These are phyloP conservation scores for Hibiscus trionum DNA, from an alignment of 345 rosid genomes.

Conservation along the genomic window DNA sequence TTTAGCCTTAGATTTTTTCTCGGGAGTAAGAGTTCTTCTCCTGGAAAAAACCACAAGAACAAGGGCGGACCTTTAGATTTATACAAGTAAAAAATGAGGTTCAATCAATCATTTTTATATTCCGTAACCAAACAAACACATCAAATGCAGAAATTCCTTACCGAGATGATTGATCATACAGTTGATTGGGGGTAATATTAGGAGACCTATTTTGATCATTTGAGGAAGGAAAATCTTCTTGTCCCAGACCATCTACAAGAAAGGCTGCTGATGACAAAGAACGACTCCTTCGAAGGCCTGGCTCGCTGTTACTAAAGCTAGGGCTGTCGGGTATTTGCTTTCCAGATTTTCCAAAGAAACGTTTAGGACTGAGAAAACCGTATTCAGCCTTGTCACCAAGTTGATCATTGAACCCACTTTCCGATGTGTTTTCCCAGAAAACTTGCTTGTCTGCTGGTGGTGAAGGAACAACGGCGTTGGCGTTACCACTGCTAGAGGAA, in stretches of 20 bases:
- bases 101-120: background rate
- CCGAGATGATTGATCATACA: slow-evolving; percentile 40
- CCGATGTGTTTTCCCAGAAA: slow-evolving; percentile 32
- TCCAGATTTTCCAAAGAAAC: slow-evolving; percentile 36
- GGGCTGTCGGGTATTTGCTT: slow-evolving; percentile 40
- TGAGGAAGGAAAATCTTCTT: slow-evolving; percentile 23
- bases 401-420: slow-evolving; percentile 26
- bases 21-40: slow-evolving; percentile 39
- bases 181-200: slow-evolving; percentile 24
- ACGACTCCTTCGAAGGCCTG: slow-evolving; percentile 66
- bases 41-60: slow-evolving; percentile 21
- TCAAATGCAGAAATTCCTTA: slow-evolving; percentile 18
- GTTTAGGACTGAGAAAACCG: slow-evolving; percentile 28
- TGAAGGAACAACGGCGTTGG: slow-evolving; percentile 19
- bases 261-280: slow-evolving; percentile 68
- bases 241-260: slow-evolving; percentile 42
- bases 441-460: slow-evolving; percentile 39
- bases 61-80: background rate
- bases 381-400: slow-evolving; percentile 22
- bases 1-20: slow-evolving; percentile 44
- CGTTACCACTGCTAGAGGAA: slow-evolving; percentile 38
- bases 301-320: slow-evolving; percentile 25
- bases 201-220: slow-evolving; percentile 40
- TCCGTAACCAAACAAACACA: background rate
- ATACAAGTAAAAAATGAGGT: slow-evolving; percentile 3